Evolutionary conservation across 192 early-diverging fungal species (phyloP), one percentile per base, ranked within the genome.

Genomic region (Umbelopsis sp.): DNA sequence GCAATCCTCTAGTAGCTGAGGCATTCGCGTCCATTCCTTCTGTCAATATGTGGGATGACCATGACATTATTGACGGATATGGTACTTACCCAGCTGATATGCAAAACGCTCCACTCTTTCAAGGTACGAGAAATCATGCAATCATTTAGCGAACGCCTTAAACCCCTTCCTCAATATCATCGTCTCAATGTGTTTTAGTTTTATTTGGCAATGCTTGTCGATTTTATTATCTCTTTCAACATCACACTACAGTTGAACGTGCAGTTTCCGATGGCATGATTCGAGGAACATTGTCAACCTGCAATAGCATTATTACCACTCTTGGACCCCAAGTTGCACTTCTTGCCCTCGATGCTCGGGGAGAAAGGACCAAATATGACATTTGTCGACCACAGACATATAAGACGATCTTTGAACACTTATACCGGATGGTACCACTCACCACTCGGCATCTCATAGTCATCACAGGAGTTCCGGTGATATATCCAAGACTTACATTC

Each of bases 211-310:
- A 85, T 33, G 92, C 92, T 13, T 77, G 81, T 48, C 87, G 88
- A 33, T 92, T 91, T 80, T 94, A 91, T 81, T 81, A 87, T 49
- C 78, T 93, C 55, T 95, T 90, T 83, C 94, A 95, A 81, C 89
- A 88, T 4, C 91, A 92, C 72, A 84, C 89, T 18, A 92, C 81
- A 44, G 72, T 84, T 55, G 53, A 77, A 46, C 69, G 80, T 52
- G 81, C 87, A 20, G 45, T 30, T 4, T 25, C 35, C n/a, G 46
- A 73, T 37, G 71, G 66, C 2, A 67, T 73, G 71, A 85, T 73
- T 79, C 66, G 61, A 21, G 71, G 71, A 10, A 52, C 46, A 27
- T 25, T 53, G 15, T 49, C 71, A 0, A 45, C 66, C 4, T 73
- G 71, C 11, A 86, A 87, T 80, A 80, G 69, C 35, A 87, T 83